These are phyloP conservation scores for Musa balbisiana DNA, from an alignment of 202 grass and related monocot species.

Conservation along the genomic window DNA sequence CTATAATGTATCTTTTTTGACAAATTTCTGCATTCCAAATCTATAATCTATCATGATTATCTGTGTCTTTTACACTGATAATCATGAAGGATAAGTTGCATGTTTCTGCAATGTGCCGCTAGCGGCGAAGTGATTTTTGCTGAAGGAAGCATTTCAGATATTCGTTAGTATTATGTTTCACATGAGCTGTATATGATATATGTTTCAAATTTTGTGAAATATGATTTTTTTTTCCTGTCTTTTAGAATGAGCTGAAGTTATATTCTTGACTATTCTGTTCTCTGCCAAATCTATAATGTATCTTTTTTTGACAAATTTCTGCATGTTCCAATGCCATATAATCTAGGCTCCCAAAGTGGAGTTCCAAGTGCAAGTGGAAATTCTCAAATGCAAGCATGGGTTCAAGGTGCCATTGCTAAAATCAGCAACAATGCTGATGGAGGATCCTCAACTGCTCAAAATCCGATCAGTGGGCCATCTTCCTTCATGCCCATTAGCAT, in stretches of 20 bases:
- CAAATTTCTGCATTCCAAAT: conserved; percentile 13
- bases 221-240: too few relatives aligned
- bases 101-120: too few relatives aligned
- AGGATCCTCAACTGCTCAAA: conserved; percentile 57
- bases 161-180: too few relatives aligned
- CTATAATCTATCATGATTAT: too few relatives aligned
- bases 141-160: too few relatives aligned
- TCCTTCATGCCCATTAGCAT: conserved; percentile 96
- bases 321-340: conserved; percentile 24
- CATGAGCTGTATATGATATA: too few relatives aligned
- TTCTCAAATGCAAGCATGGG: conserved; percentile 99
- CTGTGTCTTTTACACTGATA: too few relatives aligned
- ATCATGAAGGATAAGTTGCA: too few relatives aligned
- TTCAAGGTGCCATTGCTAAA: conserved; percentile 97
- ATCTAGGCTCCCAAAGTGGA: conserved; percentile 71
- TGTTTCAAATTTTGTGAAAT: too few relatives aligned
- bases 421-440: conserved; percentile 92
- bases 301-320: conserved; percentile 11
- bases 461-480: conserved; percentile 64
- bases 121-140: too few relatives aligned
- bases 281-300: neutral
- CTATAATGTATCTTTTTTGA: neutral
- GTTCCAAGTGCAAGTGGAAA: conserved; percentile 54
- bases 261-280: neutral
- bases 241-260: neutral